phyloP scores from a whole-genome alignment of 495 filamentous ascomycete genomes.

The Pyronema domesticum region DNA sequence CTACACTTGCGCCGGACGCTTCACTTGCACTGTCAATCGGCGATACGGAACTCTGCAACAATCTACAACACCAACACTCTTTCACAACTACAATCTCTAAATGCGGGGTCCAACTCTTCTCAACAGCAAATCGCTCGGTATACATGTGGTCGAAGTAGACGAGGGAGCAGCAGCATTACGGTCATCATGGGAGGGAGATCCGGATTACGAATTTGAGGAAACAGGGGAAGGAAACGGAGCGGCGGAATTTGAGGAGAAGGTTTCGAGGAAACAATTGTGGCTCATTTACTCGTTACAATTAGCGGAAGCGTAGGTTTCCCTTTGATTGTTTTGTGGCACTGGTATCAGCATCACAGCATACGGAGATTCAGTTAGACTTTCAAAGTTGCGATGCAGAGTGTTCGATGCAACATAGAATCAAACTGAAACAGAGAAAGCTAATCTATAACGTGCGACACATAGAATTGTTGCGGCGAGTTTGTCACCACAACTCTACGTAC shows the following conservation, averaged over 20 bases:
- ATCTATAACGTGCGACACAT: slow-evolving; percentile 1
- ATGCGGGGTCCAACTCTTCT: slow-evolving; percentile 18
- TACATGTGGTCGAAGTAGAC: slow-evolving; percentile 10
- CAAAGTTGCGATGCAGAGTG: too few species aligned
- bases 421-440: not conserved
- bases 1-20: too few species aligned
- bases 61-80: too few species aligned
- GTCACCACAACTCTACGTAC: slow-evolving; percentile 30
- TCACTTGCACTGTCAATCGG: too few species aligned
- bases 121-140: slow-evolving; percentile 14
- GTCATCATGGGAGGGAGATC: slow-evolving; percentile 1
- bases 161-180: not conserved
- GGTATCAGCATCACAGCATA: not conserved
- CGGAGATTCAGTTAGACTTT: too few species aligned
- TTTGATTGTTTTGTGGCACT: not conserved
- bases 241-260: slow-evolving; percentile 10
- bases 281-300: slow-evolving; percentile 25
- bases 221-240: slow-evolving; percentile 12
- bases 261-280: slow-evolving; percentile 18
- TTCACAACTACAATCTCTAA: not conserved
- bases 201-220: slow-evolving; percentile 16
- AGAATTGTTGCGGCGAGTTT: slow-evolving; percentile 32
- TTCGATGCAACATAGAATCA: not conserved
- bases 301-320: slow-evolving; percentile 25
- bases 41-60: too few species aligned